phyloP scores from a whole-genome alignment of 2,329 filamentous ascomycete genomes.

The Neoscytalidium dimidiatum region DNA sequence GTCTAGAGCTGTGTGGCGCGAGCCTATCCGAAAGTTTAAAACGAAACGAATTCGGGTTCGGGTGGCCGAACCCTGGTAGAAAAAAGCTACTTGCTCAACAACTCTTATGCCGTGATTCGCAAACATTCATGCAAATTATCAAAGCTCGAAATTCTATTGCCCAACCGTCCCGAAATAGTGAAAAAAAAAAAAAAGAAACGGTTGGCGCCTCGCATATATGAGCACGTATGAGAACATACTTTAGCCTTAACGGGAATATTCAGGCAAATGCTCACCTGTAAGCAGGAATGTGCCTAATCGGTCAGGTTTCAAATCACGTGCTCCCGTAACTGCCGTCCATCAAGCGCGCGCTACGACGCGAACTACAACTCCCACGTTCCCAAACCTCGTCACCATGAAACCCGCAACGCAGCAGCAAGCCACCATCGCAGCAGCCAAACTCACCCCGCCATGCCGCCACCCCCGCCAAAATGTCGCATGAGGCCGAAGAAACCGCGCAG shows the following conservation, averaged over 20 bases:
- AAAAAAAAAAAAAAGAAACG: background rate
- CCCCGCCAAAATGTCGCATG: conserved; percentile 5
- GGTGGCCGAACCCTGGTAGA: no score
- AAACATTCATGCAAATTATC: background rate
- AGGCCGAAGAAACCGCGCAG: background rate
- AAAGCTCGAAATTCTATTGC: background rate
- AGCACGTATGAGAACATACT: background rate
- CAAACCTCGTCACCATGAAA: conserved; percentile 7
- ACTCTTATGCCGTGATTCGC: background rate
- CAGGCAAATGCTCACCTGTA: background rate
- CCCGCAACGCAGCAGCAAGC: conserved; percentile 8
- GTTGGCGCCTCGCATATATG: background rate
- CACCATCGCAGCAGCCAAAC: background rate
- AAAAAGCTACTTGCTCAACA: background rate
- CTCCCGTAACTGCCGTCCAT: background rate
- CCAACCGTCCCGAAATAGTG: background rate
- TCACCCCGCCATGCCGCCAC: conserved; percentile 1
- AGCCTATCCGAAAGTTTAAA: background rate
- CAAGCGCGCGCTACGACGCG: background rate
- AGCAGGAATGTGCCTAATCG: background rate
- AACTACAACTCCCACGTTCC: background rate
- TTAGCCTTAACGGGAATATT: background rate
- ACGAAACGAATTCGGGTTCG: background rate
- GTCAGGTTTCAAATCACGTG: background rate
- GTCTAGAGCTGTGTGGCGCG: background rate